A percentile compares a stretch with the other conserved stretches of the same genome.
Evolutionary conservation across 495 filamentous ascomycete genomes (phyloP).

Genomic region (Cetradonia linearis): DNA sequence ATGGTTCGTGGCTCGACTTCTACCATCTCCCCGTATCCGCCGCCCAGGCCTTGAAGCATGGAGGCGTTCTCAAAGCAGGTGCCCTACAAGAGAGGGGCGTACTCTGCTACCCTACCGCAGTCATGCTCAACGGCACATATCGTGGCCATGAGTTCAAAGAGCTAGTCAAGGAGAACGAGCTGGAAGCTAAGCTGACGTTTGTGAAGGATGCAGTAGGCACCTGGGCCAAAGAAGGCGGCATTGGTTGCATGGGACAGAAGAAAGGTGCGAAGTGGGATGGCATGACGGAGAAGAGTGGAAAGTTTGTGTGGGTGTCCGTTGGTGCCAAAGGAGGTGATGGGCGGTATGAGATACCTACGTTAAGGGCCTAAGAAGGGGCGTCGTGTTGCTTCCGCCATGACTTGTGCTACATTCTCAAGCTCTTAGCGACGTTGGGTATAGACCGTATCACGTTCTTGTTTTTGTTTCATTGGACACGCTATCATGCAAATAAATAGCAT

Average conservation of each 20-base stretch:
- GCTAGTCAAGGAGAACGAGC: conserved; percentile 66
- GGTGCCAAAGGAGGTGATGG: conserved; percentile 67
- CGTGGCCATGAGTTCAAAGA: conserved; percentile 38
- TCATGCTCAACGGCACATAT: conserved; percentile 32
- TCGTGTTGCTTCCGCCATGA: background rate
- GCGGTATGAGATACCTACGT: conserved; percentile 30
- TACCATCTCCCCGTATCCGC: conserved; percentile 68
- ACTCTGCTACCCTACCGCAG: conserved; percentile 48
- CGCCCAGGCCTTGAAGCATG: conserved; percentile 48
- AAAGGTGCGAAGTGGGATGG: conserved; percentile 58
- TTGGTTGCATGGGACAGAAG: conserved; percentile 47
- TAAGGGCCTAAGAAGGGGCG: background rate
- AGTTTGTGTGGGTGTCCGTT: conserved; percentile 77
- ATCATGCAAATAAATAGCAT: background rate
- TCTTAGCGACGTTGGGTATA: background rate
- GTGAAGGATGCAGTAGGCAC: conserved; percentile 57
- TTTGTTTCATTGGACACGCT: background rate
- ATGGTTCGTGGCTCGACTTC: conserved; percentile 71
- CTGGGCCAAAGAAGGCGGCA: conserved; percentile 61
- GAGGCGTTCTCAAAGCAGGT: conserved; percentile 55
- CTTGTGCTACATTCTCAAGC: background rate
- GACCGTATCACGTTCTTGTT: background rate
- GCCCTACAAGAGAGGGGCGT: conserved; percentile 49
- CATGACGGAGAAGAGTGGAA: conserved; percentile 53
- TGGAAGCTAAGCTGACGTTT: conserved; percentile 69